Conservation (phyloP, 495 filamentous ascomycete genomes). For the Penicillium manginii region DNA sequence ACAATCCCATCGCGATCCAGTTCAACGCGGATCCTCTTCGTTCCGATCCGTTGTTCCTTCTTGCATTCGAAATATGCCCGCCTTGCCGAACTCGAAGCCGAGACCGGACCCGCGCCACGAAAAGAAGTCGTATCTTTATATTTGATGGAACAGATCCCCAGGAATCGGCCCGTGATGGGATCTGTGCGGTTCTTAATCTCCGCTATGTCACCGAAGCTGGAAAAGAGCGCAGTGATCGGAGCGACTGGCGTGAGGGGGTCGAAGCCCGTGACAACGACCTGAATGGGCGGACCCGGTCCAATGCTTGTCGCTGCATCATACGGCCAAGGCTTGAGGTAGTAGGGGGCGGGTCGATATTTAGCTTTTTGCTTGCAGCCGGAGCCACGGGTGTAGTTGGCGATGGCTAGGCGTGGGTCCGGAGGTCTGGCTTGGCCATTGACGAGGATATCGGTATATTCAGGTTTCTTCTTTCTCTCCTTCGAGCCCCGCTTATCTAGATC, state of each 20-base stretch:
- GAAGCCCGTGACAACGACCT: slow-evolving; percentile 91
- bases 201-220: slow-evolving; percentile 84
- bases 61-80: slow-evolving; percentile 65
- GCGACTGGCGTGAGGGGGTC: slow-evolving; percentile 82
- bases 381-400: slow-evolving; percentile 60
- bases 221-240: slow-evolving; percentile 79
- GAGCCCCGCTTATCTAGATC: slow-evolving; percentile 63
- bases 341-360: slow-evolving; percentile 74
- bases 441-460: slow-evolving; percentile 73
- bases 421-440: slow-evolving; percentile 65
- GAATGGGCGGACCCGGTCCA: slow-evolving; percentile 83
- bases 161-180: slow-evolving; percentile 86
- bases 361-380: slow-evolving; percentile 69
- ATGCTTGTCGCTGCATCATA: slow-evolving; percentile 82
- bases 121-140: slow-evolving; percentile 74
- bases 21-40: slow-evolving; percentile 74
- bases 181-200: slow-evolving; percentile 89
- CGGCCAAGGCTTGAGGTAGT: slow-evolving; percentile 72
- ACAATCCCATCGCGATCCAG: slow-evolving; percentile 84
- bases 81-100: slow-evolving; percentile 77
- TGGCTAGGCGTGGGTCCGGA: slow-evolving; percentile 76
- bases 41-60: slow-evolving; percentile 72
- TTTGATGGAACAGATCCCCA: slow-evolving; percentile 88
- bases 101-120: slow-evolving; percentile 51
- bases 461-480: slow-evolving; percentile 70